Base-by-base conservation (phyloP, 2,329 filamentous ascomycete species). In the Thielaviopsis cerberus region DNA sequence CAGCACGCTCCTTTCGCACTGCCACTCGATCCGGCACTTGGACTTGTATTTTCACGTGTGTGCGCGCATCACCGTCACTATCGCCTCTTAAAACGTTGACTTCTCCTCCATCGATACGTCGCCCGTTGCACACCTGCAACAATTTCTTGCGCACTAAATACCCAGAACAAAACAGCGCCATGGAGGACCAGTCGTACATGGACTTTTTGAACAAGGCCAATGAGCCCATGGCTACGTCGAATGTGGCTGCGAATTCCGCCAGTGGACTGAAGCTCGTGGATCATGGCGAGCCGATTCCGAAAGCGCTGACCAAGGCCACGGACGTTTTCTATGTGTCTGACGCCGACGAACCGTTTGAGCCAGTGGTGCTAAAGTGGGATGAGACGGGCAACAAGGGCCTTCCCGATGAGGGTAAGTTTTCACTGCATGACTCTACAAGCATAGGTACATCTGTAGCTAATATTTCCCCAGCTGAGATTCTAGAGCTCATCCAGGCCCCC, bases 151-250 rank as follows among this genome's bases (percentile, higher is more conserved):
- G 11, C 20, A n/a, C 41, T 48, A 22, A 48, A 48, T 20, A n/a
- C n/a, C 1, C 41, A 3, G 17, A 45, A 4, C 11, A 48, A 7
- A 48, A 17, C 41, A 48, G n/a, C 41, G n/a, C 17, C 41, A 48
- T 48, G 41, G 17, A 17, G 2, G 88, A 95, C 75, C 81, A 86
- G 61, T 85, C 86, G 62, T 96, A 95, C 74, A 79, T 82, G 70
- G 75, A 84, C 61, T 95, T 96, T 68, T 76, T 96, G 59, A 78
- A 92, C 68, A 92, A 92, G 73, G 88, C 88, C 57, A 94, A 94
- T 72, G 74, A 82, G 65, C 83, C 89, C 67, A 83, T 85, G 4
- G n/a, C 41, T 27, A 48, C 65, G n/a, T n/a, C 61, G 66, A 71
- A 56, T 2, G 24, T 10, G 26, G 25, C 50, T 15, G 51, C 59